These are phyloP conservation scores for Saksenaea oblongispora DNA, from an alignment of 371 early-diverging fungal genomes.

Conservation along the genomic window DNA sequence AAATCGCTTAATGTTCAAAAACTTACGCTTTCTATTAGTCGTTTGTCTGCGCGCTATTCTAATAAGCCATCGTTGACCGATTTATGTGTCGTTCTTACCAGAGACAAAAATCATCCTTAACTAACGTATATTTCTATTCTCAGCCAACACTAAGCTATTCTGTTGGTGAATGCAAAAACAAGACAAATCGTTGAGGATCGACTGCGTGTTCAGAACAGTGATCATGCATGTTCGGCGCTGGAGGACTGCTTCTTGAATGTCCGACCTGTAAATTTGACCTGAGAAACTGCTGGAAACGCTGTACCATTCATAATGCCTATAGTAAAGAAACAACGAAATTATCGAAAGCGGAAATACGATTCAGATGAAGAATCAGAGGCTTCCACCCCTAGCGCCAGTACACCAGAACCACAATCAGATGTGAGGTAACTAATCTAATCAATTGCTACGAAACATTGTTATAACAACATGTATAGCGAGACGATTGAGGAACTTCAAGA, in stretches of 20 bases:
- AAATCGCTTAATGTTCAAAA: too few species aligned
- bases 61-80: too few species aligned
- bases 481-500: slow-evolving; percentile 66
- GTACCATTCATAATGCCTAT: slow-evolving; percentile 18
- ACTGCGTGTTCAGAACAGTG: too few species aligned
- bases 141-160: too few species aligned
- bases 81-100: too few species aligned
- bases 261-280: background rate
- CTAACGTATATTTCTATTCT: too few species aligned
- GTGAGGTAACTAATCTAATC: slow-evolving; percentile 25
- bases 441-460: background rate
- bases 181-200: too few species aligned
- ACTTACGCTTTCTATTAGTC: too few species aligned
- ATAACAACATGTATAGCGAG: slow-evolving; percentile 14
- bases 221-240: background rate
- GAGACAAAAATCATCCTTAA: too few species aligned
- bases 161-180: too few species aligned
- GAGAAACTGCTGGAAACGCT: background rate
- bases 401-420: slow-evolving; percentile 4
- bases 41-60: background rate
- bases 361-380: slow-evolving; percentile 32
- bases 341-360: slow-evolving; percentile 41
- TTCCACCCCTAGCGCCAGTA: background rate
- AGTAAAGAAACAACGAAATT: slow-evolving; percentile 32
- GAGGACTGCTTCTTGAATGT: background rate